Base-by-base conservation (phyloP, 2,329 filamentous ascomycete species). In the Gliomastix tumulicola region DNA sequence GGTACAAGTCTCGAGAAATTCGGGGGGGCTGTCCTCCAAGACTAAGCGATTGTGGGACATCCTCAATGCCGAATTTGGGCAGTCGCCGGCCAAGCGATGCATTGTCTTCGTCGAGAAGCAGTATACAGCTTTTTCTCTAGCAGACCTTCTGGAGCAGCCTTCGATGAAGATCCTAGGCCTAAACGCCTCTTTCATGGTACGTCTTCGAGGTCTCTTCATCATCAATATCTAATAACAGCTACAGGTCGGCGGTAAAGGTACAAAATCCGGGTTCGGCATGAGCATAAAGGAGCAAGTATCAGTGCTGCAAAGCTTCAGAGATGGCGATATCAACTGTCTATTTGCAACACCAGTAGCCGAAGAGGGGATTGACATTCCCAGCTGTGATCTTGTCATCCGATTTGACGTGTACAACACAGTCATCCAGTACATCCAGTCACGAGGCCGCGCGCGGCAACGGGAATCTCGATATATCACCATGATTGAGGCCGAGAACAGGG, bases 21-120 rank as follows among this genome's bases (percentile, higher is more conserved):
- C 42, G 1, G 41, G 49, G 3, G 51, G 68, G 4, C 49, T 94
- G 11, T 94, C 88, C 19, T 66, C 77, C 13, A 98, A 97, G 55
- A 80, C 90, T 1, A 57, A 72, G 5, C 48, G 69, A 6, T 71
- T 97, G 1, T 55, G 77, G 17, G 52, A 65, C 3, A 76, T 79
- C 38, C 65, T 97, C 2, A 53, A 58, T 4, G 57, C 75, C 7
- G 71, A 82, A 34, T 96, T 88, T 49, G 68, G 78, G 7, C 66
- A 71, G 20, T 79, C 81, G 15, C 23, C 37, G 6, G 46, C 48
- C 3, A 48, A 43, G n/a, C 47, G 57, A 3, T 94, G 88, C 50
- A 94, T 98, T 38, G 76, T 97, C 0, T 97, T 98, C 56, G 88
- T 94, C 0, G 71, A 87, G 42, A 74, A 83, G 53, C 72, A 88